Base-by-base conservation (phyloP, 176 grass and related monocot species). In the Leersia perrieri region DNA sequence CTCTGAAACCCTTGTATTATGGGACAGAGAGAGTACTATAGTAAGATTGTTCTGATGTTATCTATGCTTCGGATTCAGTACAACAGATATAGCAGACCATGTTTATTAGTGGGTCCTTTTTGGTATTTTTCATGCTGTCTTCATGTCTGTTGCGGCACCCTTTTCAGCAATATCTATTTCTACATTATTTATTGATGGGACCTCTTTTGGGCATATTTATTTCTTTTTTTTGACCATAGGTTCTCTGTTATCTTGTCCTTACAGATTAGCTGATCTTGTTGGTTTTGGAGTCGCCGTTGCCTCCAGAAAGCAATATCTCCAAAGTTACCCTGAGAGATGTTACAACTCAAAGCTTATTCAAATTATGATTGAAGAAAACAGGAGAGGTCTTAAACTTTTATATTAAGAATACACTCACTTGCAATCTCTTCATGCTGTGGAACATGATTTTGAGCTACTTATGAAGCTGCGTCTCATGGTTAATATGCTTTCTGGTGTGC, bases 241-340 rank as follows among this genome's bases (percentile, higher is more conserved):
- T 72, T 91, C 2, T 67, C 63, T 51, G 23, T 86, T 73, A 75
- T 88, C 25, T 73, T 69, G 5, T 82, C 33, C 45, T 9, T 82
- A 14, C 85, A 97, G 92, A 76, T 74, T 94, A 66, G 60, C 68
- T 36, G 94, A 97, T 92, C 87, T 90, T 79, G 88, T 90, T 85
- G 94, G 91, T 72, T 88, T 97, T 83, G 80, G 80, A 76, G 89
- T 90, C 63, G 87, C 85, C 3, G 33, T 78, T 78, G 87, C 92
- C 77, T 77, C 90, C 35, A 31, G 65, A 15, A 79, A 78, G 27
- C 87, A 97, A 85, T 97, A 94, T 84, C 83, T 82, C 27, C 68
- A 76, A 72, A 92, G 74, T 76, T 97, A 90, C 47, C 87, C 91
- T 62, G 85, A 92, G 60, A 82, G 91, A 82, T 84, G 84, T 75